Evolutionary conservation across 2,329 filamentous ascomycete species (phyloP).

Genomic region (Calonectria pauciramosa): DNA sequence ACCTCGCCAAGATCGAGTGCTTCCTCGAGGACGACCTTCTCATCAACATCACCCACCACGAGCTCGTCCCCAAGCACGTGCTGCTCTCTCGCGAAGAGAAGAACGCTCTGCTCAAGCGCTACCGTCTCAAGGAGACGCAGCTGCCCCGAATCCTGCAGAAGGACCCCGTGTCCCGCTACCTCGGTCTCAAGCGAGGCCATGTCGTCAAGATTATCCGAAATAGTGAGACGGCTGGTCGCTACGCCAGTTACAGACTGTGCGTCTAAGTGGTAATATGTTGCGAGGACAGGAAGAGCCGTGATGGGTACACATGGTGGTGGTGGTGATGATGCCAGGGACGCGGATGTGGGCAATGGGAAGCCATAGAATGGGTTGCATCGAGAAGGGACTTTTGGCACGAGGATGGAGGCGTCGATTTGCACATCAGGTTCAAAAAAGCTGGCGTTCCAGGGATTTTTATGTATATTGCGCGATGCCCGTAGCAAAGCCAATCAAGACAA

Average conservation of each 20-base stretch:
- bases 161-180: slow-evolving; percentile 92
- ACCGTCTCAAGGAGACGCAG: slow-evolving; percentile 97
- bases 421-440: slow-evolving; percentile 47
- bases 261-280: slow-evolving; percentile 56
- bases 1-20: slow-evolving; percentile 87
- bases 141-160: slow-evolving; percentile 91
- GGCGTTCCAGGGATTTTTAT: slow-evolving; percentile 48
- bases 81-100: slow-evolving; percentile 93
- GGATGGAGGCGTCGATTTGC: slow-evolving; percentile 47
- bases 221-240: slow-evolving; percentile 94
- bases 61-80: slow-evolving; percentile 94
- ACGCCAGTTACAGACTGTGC: slow-evolving; percentile 90
- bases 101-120: slow-evolving; percentile 84
- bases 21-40: slow-evolving; percentile 96
- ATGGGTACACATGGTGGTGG: not conserved
- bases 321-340: not conserved
- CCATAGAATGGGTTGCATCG: slow-evolving; percentile 26
- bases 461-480: slow-evolving; percentile 44
- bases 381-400: slow-evolving; percentile 37
- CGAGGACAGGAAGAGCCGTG: not conserved
- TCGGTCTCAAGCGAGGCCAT: slow-evolving; percentile 90
- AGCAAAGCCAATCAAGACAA: slow-evolving; percentile 45
- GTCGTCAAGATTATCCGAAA: slow-evolving; percentile 99
- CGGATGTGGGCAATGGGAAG: slow-evolving; percentile 1
- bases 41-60: slow-evolving; percentile 98